Base-by-base conservation (phyloP, 345 rosid genomes). In the Dipteronia sinensis region DNA sequence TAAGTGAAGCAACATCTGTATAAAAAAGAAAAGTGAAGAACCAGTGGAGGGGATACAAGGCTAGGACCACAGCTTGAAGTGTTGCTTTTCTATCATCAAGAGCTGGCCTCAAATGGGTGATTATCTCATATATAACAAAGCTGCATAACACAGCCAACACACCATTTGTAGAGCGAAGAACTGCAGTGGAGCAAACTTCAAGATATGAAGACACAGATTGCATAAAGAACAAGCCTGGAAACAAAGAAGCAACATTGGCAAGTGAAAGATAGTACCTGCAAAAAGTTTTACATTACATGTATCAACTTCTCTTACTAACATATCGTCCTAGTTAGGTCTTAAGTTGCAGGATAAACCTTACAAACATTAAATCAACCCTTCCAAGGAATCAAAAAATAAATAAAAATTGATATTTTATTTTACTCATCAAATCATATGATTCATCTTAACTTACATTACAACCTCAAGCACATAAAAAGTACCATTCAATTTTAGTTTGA, bases 191-290 rank as follows among this genome's bases (percentile, higher is more conserved):
- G 81, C 98, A 94, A 71, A 80, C 77, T 72, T 88, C 90, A 16
- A 87, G 68, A 75, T 87, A 87, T 10, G 88, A 89, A 53, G 83
- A 55, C 29, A 72, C 79, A 76, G 34, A 44, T 12, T 69, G 80
- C 67, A 78, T 46, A 76, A 85, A 22, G 20, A 83, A 78, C 88
- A 87, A 77, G 84, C 86, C 94, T 61, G 97, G 98, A 83, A 86
- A 89, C 86, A 94, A 78, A 86, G 83, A 80, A 83, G 88, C 90
- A 87, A 88, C 88, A 80, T 90, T 83, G 80, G 87, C 92, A 77
- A 96, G 92, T 71, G 98, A 91, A 88, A 96, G 90, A 85, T 56
- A 88, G 89, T 96, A 96, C 97, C 99, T 96, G 86, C 87, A 85
- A 76, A 22, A 85, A 76, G 31, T 68, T 75, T 81, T 76, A 34